A percentile compares a stretch with the other conserved stretches of the same genome.
phyloP scores from a whole-genome alignment of 345 rosid genomes.

The Heritiera littoralis region DNA sequence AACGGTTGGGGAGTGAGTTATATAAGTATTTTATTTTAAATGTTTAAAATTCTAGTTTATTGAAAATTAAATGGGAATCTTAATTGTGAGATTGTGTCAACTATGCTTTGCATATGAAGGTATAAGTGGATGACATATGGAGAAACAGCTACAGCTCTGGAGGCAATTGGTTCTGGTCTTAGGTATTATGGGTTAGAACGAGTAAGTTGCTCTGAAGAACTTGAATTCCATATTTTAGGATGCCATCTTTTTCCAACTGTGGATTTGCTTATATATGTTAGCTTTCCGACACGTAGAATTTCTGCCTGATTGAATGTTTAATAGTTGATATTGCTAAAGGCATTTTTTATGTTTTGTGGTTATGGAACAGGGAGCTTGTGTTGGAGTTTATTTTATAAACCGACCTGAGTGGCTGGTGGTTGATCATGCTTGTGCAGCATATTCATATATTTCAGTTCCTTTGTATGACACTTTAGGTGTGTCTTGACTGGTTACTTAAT shows the following conservation, averaged over 20 bases:
- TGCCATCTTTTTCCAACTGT: not conserved
- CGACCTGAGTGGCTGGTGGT: slow-evolving; percentile 91
- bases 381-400: slow-evolving; percentile 76
- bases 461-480: slow-evolving; percentile 91
- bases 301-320: not conserved
- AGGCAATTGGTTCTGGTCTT: slow-evolving; percentile 89
- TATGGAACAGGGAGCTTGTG: slow-evolving; percentile 62
- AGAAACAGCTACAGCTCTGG: slow-evolving; percentile 67
- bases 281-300: not conserved
- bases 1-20: slow-evolving; percentile 78
- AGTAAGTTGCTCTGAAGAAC: slow-evolving; percentile 40
- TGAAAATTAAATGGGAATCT: slow-evolving; percentile 3
- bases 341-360: slow-evolving; percentile 24
- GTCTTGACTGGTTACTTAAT: slow-evolving; percentile 13
- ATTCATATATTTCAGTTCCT: slow-evolving; percentile 85
- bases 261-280: not conserved
- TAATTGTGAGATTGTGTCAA: slow-evolving; percentile 12
- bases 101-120: slow-evolving; percentile 38
- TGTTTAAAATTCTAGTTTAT: slow-evolving; percentile 3
- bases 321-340: not conserved
- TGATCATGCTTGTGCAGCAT: slow-evolving; percentile 95
- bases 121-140: slow-evolving; percentile 92
- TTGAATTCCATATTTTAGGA: slow-evolving; percentile 14
- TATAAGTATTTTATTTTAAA: not conserved
- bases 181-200: slow-evolving; percentile 50